Base-by-base conservation (phyloP, 2,329 filamentous ascomycete genomes). In the Rutstroemia sp. region DNA sequence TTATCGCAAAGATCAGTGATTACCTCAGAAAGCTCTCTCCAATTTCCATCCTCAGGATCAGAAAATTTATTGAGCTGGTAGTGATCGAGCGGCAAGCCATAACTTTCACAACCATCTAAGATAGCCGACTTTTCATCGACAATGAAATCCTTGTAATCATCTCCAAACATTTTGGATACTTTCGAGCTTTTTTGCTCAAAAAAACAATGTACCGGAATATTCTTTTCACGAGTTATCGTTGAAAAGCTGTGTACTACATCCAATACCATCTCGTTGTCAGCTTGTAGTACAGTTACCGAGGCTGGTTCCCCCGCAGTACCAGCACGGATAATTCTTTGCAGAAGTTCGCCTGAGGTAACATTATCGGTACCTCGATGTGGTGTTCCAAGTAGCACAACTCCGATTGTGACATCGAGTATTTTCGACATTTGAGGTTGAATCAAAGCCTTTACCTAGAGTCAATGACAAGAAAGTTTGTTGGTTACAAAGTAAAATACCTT, bases 351-450 rank as follows among this genome's bases (percentile, higher is more conserved):
- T 7, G 49, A 23, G 14, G 49, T 52, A 27, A 52, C 16, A 12
- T 42, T 27, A 18, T 41, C 34, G 14, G 34, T 52, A 39, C 49
- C 49, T n/a, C 25, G 18, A 41, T 52, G 49, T 16, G 49, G 49
- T 23, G 38, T 52, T 14, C 49, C 49, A 19, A 52, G 49, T 25
- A 52, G 38, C 16, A 52, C 27, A 7, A 52, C 34, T 21, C 49
- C 49, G n/a, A 12, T 52, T 21, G 49, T 41, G 8, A n/a, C 37
- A 39, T 52, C 38, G 49, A 52, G 39, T 23, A 45, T 52, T 38
- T 52, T 44, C 19, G 48, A 50, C 30, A 39, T 50, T 41, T 50
- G 48, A 27, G 45, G 45, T 47, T 47, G n/a, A 19, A 47, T 27
- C 45, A 47, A 3, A 47, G 45, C 45, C 45, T 47, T 47, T 7